Evolutionary conservation across 352 stramenopile species (phyloP), one percentile per base, ranked within the genome.

Genomic region (Phytophthora macrochlamydospora): DNA sequence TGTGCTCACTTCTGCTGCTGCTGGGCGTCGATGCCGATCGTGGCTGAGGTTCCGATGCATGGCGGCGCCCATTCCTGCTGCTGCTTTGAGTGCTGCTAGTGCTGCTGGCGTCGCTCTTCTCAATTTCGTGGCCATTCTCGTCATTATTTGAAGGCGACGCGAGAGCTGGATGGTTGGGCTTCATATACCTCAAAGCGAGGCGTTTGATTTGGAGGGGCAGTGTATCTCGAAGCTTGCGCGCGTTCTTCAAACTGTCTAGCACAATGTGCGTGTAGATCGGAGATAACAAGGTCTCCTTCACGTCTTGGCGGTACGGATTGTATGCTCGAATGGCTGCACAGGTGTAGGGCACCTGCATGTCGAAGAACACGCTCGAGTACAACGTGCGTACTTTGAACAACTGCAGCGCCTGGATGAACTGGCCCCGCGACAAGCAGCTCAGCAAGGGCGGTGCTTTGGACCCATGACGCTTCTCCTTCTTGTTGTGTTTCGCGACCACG

Each of bases 311-410:
- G 53, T 95, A 95, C 56, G 87, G 87, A 49, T 95, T 95, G 62
- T 82, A 95, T n/a, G 83, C 79, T 9, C 87, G 85, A 40, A 95
- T 81, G 5, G 85, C 73, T 0, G 78, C 85, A 49, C 81, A 89
- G 33, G 85, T 87, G 71, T 91, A 95, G n/a, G 87, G 83, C 32
- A 93, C 87, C 45, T 92, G 81, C 44, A 93, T 60, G 55, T 95
- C 87, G 49, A 87, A 90, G 64, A 93, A 95, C 24, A 95, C 75
- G 37, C 83, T 95, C 8, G 83, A 76, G 65, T 95, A 95, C 60
- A 93, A 44, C 7, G 83, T 80, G 2, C 87, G 79, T 6, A 57
- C 76, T 65, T 83, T 78, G 62, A 95, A 95, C 57, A 88, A 59
- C 40, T 83, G 73, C 44, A 93, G 69, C 42, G 85, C 87, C 42